Base-by-base conservation (phyloP, 2,329 filamentous ascomycete genomes). In the Uncinocarpus reesii region DNA sequence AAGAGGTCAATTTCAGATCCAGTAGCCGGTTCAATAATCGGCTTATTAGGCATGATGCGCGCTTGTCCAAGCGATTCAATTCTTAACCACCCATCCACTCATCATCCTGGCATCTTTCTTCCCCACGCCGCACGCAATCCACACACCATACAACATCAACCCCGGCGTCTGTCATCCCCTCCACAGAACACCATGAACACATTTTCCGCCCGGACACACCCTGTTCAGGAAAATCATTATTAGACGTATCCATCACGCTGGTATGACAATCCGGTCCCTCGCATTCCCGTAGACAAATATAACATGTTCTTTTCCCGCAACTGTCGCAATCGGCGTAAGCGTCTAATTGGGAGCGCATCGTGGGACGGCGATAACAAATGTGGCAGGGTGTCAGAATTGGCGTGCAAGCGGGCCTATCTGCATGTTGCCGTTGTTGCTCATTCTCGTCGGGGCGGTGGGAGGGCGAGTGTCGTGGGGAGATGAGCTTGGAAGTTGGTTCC, bases 311-410 rank as follows among this genome's bases (percentile, higher is more conserved):
- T 35, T 64, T 51, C 7, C 57, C 57, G 44, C 67, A 70, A 10
- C 68, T 47, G 44, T 67, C 63, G 50, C 65, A 70, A 49, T 69
- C 63, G 13, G 65, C 62, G 49, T 69, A 69, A 2, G 65, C 65
- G 43, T 69, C 65, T 1, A 70, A 56, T 18, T 65, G 57, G 41
- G 64, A 60, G 15, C 60, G 60, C 2, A 65, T 70, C 7, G 65
- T 67, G 7, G 67, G 66, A 38, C 61, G 62, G 38, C 67, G 60
- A 48, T 69, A 62, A 43, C 67, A 70, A 48, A 69, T 66, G 45
- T 70, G 66, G 21, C 65, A 70, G 4, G 66, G 63, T 8, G 64
- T 58, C 7, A 69, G 58, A 2, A 49, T 44, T 52, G 42, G 46
- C 29, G 28, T 43, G 15, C 36, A 3, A 34, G 36, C n/a, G 7